Evolutionary conservation across 2,329 filamentous ascomycete genomes (phyloP), one percentile per base, ranked within the genome.

Genomic region (Catunica adiposa): DNA sequence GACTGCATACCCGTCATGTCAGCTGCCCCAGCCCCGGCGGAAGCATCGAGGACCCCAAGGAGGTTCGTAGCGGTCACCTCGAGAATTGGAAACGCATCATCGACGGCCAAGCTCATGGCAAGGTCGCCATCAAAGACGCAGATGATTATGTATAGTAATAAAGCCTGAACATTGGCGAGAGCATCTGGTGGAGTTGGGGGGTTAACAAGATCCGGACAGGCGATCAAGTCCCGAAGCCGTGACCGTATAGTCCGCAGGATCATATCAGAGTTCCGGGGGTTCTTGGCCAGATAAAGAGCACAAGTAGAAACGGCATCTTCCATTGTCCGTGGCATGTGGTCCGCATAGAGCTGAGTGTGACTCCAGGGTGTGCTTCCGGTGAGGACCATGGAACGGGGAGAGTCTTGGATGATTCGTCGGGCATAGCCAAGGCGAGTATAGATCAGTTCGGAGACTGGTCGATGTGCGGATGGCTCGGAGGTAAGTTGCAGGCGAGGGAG

Each of bases 251-350:
- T 70, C 1, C 71, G 69, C 20, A 73, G 64, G n/a, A 80, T 70
- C 23, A 76, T 63, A 8, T 68, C 66, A 0, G 69, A 63, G 60
- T 80, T 80, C 17, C 62, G 61, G 0, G 67, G 59, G 50, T 73
- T 79, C 59, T 71, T 76, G 8, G 72, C 66, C 46, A 73, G 65
- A 60, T 76, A 77, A 0, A 80, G 64, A 1, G 75, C 74, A 61
- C 76, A 79, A 25, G 72, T 70, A 3, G 75, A 70, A 58, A 74
- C 67, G 0, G 73, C 75, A 59, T 79, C 75, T 67, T 78, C 71
- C 61, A 80, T 71, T 0, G 63, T 67, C 29, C 64, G 65, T 1
- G 77, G 77, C 74, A 79, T 77, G 7, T 62, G 56, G 1, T 73
- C 67, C n/a, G 66, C 66, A 58, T 77, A 79, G 0, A 80, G 65